phyloP scores from a whole-genome alignment of 805 yeast genomes.

The Starmera amethionina region DNA sequence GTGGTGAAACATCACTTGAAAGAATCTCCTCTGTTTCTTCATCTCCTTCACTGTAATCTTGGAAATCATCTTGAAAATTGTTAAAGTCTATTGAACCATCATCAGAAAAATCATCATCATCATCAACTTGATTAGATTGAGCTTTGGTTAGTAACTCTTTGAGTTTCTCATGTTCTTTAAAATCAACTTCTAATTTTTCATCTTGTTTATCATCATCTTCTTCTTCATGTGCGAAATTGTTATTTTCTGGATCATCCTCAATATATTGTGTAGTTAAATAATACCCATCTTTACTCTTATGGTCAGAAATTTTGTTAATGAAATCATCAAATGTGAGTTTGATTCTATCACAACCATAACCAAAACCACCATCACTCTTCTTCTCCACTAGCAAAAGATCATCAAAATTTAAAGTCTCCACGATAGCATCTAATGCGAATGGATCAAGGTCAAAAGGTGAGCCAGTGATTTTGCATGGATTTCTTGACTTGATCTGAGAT shows the following conservation, averaged over 20 bases:
- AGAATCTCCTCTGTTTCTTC: constrained; percentile 8
- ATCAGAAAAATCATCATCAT: constrained; percentile 23
- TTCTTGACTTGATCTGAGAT: background rate
- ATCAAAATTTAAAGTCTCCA: constrained; percentile 25
- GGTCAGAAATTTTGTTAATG: constrained; percentile 25
- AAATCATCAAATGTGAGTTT: constrained; percentile 42
- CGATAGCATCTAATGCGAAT: constrained; percentile 28
- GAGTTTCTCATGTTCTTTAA: constrained; percentile 5
- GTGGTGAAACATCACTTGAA: constrained; percentile 2
- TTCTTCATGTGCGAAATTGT: constrained; percentile 8
- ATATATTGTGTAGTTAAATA: constrained; percentile 66
- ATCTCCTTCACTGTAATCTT: constrained; percentile 21
- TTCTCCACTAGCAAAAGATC: constrained; percentile 44
- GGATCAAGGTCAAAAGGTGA: background rate
- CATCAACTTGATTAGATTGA: constrained; percentile 7
- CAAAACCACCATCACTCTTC: constrained; percentile 53
- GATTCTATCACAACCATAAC: constrained; percentile 48
- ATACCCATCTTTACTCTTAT: constrained; percentile 30
- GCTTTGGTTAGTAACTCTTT: constrained; percentile 14
- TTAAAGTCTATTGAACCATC: constrained; percentile 32
- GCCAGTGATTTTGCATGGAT: constrained; percentile 22
- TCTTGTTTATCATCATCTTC: constrained; percentile 8
- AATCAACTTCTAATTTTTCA: constrained; percentile 11
- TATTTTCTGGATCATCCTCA: constrained; percentile 31
- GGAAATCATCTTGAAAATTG: constrained; percentile 41